Evolutionary conservation across 2,329 filamentous ascomycete species (phyloP).

Genomic region (Colletotrichum lentis): DNA sequence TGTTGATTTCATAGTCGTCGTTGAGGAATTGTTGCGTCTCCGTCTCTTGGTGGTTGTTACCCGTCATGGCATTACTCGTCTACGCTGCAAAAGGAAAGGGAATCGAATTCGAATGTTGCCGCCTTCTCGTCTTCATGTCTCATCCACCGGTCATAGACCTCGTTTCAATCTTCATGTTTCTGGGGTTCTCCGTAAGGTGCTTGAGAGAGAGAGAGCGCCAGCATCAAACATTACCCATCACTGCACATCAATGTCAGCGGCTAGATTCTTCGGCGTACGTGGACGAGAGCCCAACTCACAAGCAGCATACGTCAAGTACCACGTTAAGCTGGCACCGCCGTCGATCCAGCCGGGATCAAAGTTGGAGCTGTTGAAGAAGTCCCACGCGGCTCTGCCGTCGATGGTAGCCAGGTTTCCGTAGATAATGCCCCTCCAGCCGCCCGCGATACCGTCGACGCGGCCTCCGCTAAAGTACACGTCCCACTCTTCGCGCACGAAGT

Average conservation of each 20-base stretch:
- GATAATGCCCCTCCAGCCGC: conserved; percentile 87
- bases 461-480: conserved; percentile 75
- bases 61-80: conserved; percentile 11
- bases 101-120: conserved; percentile 7
- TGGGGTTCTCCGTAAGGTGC: background rate
- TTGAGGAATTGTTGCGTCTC: background rate
- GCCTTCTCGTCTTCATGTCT: conserved; percentile 1
- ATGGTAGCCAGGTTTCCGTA: conserved; percentile 83
- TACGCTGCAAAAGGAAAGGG: background rate
- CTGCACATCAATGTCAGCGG: conserved; percentile 20
- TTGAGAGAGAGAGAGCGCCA: background rate
- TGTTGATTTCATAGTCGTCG: background rate
- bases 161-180: background rate
- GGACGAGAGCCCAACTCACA: conserved; percentile 61
- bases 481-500: conserved; percentile 87
- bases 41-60: background rate
- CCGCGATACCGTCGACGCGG: conserved; percentile 69
- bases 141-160: background rate
- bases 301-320: conserved; percentile 83
- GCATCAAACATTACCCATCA: conserved; percentile 13
- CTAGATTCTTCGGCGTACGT: background rate
- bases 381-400: conserved; percentile 73
- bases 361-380: conserved; percentile 73
- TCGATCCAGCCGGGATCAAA: conserved; percentile 78
- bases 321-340: conserved; percentile 82